Conservation (phyloP, 768 basidiomycete genomes). For the Amanita inopinata region DNA sequence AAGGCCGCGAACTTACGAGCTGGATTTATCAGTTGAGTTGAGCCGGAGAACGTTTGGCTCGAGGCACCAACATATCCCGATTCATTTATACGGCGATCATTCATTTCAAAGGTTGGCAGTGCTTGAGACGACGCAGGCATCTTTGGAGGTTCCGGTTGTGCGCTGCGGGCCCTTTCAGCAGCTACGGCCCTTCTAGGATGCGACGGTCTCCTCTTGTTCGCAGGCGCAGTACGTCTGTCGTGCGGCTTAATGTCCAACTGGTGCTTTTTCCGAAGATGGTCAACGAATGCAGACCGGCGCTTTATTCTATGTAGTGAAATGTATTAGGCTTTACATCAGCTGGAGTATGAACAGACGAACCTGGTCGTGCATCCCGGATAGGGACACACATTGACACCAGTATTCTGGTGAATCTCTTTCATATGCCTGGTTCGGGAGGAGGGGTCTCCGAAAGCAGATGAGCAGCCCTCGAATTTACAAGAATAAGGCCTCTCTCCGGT, state of each 20-base stretch:
- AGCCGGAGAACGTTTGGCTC: no score
- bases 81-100: no score
- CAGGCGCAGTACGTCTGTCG: no score
- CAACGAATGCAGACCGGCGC: conserved; percentile 46
- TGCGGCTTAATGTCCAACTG: conserved; percentile 21
- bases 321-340: conserved; percentile 5
- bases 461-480: conserved; percentile 40
- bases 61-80: no score
- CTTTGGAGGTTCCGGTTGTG: no score
- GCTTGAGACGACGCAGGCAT: no score
- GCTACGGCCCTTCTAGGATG: no score
- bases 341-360: conserved; percentile 21
- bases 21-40: no score
- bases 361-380: conserved; percentile 34
- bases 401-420: conserved; percentile 43
- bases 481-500: conserved; percentile 40
- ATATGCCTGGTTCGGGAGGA: conserved; percentile 60
- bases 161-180: no score
- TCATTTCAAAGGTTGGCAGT: no score
- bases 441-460: conserved; percentile 52
- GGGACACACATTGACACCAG: conserved; percentile 37
- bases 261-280: conserved; percentile 45
- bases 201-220: no score
- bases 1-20: no score
- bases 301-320: conserved; percentile 41